Evolutionary conservation across 176 grass and related monocot species (phyloP).

Genomic region (Alopecurus myosuroides): DNA sequence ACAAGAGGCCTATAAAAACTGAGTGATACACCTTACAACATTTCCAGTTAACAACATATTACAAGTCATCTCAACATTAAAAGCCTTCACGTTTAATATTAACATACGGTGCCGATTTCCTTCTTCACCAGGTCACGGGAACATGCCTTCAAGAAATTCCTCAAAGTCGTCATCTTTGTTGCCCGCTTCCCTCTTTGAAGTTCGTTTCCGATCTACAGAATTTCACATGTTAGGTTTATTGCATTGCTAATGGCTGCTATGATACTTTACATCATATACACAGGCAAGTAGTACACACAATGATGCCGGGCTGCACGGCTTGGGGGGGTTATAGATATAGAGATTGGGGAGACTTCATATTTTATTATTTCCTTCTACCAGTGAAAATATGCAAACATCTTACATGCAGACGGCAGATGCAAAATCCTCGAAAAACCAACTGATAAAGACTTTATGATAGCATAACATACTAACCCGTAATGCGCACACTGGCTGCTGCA

Average conservation of each 20-base stretch:
- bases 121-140: conserved; percentile 41
- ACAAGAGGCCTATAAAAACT: not conserved
- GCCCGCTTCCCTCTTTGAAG: not conserved
- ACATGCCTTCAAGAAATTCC: conserved; percentile 81
- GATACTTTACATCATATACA: not conserved
- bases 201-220: conserved; percentile 33
- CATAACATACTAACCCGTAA: not conserved
- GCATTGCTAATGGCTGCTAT: not conserved
- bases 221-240: not conserved
- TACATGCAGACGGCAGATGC: not conserved
- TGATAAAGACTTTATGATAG: not conserved
- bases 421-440: not conserved
- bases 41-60: not conserved
- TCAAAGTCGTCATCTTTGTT: conserved; percentile 58
- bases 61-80: not conserved
- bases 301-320: not conserved
- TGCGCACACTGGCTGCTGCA: not conserved
- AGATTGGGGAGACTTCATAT: not conserved
- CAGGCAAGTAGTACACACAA: not conserved
- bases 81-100: not conserved
- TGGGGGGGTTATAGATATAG: not conserved
- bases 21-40: not conserved
- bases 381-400: not conserved
- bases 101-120: not conserved
- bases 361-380: not conserved